Base-by-base conservation (phyloP, 331 rosid species). In the Stylosanthes scabra region DNA sequence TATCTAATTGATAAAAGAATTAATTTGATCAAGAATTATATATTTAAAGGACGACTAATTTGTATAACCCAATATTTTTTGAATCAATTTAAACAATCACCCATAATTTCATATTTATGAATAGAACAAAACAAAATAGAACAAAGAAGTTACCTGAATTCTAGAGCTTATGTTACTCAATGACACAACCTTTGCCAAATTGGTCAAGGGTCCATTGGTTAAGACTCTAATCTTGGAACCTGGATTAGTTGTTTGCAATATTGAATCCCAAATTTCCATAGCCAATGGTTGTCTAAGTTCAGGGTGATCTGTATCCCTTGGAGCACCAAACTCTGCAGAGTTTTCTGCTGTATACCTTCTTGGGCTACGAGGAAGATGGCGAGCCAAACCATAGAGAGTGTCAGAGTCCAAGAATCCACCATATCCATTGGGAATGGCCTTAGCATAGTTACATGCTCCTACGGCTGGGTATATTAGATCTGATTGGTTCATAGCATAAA, bases 121-220 rank as follows among this genome's bases (percentile, higher is more conserved):
- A 20, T 20, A 20, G 1, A 20, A 20, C 25, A 20, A 20, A 58
- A 84, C 78, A 34, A n/a, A n/a, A n/a, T n/a, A n/a, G n/a, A n/a
- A n/a, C n/a, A n/a, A n/a, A n/a, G n/a, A n/a, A 34, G 39, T 71
- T 10, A 89, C 99, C 88, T 86, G 80, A 78, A 91, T 89, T 76
- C 44, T 61, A 27, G 86, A 88, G 84, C 75, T 68, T 10, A 85
- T 75, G 15, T 81, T 84, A 57, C 80, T 80, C 20, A 74, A 2
- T n/a, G 87, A 85, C 31, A 81, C 39, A 72, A 88, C 79, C 80
- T 85, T 89, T 51, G 97, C 97, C 77, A 94, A 83, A 86, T 83
- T 91, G 51, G 99, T 94, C 80, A 94, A 82, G 41, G 99, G 99
- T 50, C 99, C 99, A 85, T 90, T 94, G 64, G 96, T 90, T 63